A percentile compares a stretch with the other conserved stretches of the same genome.
These are phyloP conservation scores for Plasmodium chabaudi DNA, from an alignment of 169 alveolate genomes.

Conservation along the genomic window DNA sequence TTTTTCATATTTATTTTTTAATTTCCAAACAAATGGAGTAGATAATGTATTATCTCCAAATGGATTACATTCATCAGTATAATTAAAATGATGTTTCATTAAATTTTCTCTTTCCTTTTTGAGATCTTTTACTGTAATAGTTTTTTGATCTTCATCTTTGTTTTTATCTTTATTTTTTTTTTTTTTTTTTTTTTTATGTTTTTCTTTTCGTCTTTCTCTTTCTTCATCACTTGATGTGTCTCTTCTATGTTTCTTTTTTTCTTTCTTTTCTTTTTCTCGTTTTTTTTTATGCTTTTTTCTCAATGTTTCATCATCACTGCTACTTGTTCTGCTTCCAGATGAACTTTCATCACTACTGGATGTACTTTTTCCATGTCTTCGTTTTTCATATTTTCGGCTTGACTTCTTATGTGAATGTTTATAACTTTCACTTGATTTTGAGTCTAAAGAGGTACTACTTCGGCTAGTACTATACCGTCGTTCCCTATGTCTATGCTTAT, in stretches of 20 bases:
- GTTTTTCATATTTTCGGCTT: background rate
- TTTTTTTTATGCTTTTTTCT: slow-evolving; percentile 1
- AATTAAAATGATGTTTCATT: slow-evolving; percentile 80
- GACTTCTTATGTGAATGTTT: background rate
- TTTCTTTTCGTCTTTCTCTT: background rate
- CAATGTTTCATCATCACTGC: background rate
- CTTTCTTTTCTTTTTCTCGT: background rate
- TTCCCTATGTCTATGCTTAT: background rate
- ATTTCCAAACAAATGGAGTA: slow-evolving; percentile 84
- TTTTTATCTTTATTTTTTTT: background rate
- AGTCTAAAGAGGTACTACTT: background rate
- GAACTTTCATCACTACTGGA: background rate
- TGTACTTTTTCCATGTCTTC: background rate
- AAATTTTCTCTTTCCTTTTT: slow-evolving; percentile 67
- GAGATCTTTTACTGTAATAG: slow-evolving; percentile 43
- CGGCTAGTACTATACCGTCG: background rate
- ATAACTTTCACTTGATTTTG: too few species aligned
- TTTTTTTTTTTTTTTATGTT: background rate
- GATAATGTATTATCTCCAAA: slow-evolving; percentile 86
- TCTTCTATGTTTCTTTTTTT: background rate
- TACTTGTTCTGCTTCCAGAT: background rate
- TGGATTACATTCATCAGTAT: slow-evolving; percentile 88
- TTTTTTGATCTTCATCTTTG: background rate
- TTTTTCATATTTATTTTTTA: slow-evolving; percentile 76
- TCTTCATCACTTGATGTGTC: background rate